Evolutionary conservation across 1,284 basidiomycete species (phyloP).

Genomic region (Exobasidium rhododendri): DNA sequence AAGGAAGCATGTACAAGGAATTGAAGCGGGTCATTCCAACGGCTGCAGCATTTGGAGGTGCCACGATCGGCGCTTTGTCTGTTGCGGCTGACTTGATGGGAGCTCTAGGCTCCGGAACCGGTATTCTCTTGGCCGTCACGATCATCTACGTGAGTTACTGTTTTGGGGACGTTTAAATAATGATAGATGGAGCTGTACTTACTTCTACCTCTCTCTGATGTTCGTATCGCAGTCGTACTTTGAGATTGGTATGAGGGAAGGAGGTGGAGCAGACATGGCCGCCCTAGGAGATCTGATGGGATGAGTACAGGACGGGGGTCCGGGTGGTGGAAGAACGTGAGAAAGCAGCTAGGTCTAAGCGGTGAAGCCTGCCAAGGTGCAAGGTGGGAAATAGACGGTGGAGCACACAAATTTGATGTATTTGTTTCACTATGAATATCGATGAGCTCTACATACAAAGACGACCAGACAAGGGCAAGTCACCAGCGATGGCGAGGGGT

Average conservation of each 20-base stretch:
- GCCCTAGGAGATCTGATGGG: constrained; percentile 57
- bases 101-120: constrained; percentile 91
- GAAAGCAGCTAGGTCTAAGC: too few species aligned
- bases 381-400: too few species aligned
- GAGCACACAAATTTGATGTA: too few species aligned
- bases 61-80: constrained; percentile 84
- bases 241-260: constrained; percentile 60
- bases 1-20: constrained; percentile 98
- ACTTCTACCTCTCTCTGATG: constrained; percentile 16
- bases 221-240: constrained; percentile 53
- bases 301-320: too few species aligned
- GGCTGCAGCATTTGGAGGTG: constrained; percentile 93
- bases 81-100: constrained; percentile 95
- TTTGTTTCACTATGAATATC: too few species aligned
- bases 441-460: too few species aligned
- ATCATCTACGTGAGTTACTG: constrained; percentile 69
- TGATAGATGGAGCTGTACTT: not conserved
- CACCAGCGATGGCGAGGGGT: too few species aligned
- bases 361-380: too few species aligned
- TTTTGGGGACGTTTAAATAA: not conserved
- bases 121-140: constrained; percentile 95
- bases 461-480: too few species aligned
- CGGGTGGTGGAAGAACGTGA: too few species aligned
- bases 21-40: constrained; percentile 96
- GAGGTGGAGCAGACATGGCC: constrained; percentile 57